Conservation (phyloP, 805 yeast species). For the Candida insectalens region DNA sequence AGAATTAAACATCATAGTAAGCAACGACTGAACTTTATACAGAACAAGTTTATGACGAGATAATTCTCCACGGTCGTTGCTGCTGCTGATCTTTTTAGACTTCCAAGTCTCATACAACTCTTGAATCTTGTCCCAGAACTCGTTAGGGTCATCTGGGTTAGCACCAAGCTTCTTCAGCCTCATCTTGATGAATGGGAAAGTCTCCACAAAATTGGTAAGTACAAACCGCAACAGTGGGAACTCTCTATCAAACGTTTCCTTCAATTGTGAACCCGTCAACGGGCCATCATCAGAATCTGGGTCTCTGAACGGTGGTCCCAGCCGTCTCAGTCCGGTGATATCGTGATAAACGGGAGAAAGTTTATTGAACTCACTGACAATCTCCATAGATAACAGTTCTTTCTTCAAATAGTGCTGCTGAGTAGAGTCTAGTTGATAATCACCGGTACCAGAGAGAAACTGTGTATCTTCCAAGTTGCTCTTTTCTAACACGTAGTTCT, state of each 20-base stretch:
- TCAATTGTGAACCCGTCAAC: constrained; percentile 9
- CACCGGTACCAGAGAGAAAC: too few relatives aligned
- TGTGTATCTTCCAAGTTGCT: neutral
- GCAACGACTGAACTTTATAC: constrained; percentile 48
- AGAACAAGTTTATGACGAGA: constrained; percentile 61
- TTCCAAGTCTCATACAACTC: constrained; percentile 75
- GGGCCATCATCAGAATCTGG: constrained; percentile 36
- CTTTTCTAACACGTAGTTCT: too few relatives aligned
- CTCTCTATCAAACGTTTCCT: constrained; percentile 20
- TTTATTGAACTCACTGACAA: constrained; percentile 50
- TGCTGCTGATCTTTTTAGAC: constrained; percentile 56
- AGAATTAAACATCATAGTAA: constrained; percentile 65
- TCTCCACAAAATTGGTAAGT: constrained; percentile 48
- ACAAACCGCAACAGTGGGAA: constrained; percentile 67
- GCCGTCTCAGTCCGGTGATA: constrained; percentile 49
- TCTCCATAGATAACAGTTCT: constrained; percentile 56
- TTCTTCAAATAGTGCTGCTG: constrained; percentile 87
- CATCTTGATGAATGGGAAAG: constrained; percentile 68
- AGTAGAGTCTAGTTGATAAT: constrained; percentile 32
- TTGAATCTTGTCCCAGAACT: constrained; percentile 79
- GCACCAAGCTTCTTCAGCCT: constrained; percentile 22
- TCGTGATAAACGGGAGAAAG: constrained; percentile 39
- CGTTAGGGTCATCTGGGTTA: constrained; percentile 8
- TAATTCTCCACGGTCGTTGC: constrained; percentile 68
- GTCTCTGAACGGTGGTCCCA: constrained; percentile 70